Evolutionary conservation across 106 monocot genomes (phyloP), one percentile per base, ranked within the genome.

Genomic region (Dendrobium nobile): DNA sequence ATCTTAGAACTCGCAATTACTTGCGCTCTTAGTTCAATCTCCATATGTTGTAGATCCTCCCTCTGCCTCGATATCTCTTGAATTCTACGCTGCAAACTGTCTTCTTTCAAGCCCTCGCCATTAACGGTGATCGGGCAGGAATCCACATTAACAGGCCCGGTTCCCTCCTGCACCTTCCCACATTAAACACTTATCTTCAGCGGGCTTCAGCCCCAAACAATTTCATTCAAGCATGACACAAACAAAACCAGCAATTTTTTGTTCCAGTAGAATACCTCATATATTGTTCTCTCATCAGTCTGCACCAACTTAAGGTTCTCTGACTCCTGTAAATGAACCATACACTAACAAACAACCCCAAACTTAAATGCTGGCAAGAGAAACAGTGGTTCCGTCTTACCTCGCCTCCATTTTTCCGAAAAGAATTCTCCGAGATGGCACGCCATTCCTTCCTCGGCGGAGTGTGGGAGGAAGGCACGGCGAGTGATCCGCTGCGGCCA

Each of bases 201-300:
- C 20, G n/a, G 41, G 18, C 43, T 44, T 74, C 20, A 43, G 47
- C 54, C n/a, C 64, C 26, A 79, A 5, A 7, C 26, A 80, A 72
- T 19, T 37, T 28, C 27, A 19, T 72, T 18, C 28, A 80, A 48
- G 18, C 24, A 64, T n/a, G 19, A 51, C 18, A 18, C 19, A 61
- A 44, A 9, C 20, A 40, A 40, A 75, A 77, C 20, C 27, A 33
- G 5, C n/a, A 67, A 16, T 37, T 27, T 33, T 55, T 33, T 31
- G 40, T 20, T 26, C 15, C 7, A 9, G 9, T 31, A 28, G 22
- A 8, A 47, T 87, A 90, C 90, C 89, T 92, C 92, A 42, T 85
- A 85, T 59, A 92, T 85, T 26, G 92, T 87, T 75, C 89, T 85
- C 82, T 92, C 92, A 7, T 85, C 92, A 16, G 92, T 85, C 22